These are phyloP conservation scores for Fusarium sp. DNA, from an alignment of 2,329 filamentous ascomycete species.

Conservation along the genomic window DNA sequence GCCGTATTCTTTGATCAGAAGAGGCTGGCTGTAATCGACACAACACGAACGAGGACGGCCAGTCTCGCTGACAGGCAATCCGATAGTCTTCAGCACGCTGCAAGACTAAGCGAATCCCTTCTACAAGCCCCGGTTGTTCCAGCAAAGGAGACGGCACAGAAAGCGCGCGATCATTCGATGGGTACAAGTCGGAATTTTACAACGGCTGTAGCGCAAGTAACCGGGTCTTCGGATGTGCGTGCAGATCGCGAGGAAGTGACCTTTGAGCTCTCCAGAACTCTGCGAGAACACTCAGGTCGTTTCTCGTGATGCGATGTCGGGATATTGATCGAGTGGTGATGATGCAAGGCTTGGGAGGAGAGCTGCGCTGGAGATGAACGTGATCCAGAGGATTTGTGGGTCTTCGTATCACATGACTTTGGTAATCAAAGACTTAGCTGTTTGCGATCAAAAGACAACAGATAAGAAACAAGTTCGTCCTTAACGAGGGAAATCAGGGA, in stretches of 20 bases:
- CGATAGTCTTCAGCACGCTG: conserved; percentile 5
- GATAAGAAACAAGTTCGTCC: not conserved
- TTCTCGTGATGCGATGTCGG: conserved; percentile 2
- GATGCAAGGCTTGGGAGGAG: not conserved
- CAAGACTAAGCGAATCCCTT: conserved; percentile 7
- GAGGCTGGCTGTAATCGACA: not conserved
- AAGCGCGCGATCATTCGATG: not conserved
- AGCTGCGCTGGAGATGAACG: not conserved
- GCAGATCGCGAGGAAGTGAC: not conserved
- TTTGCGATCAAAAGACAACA: not conserved
- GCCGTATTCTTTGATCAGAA: not conserved
- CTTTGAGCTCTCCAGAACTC: conserved; percentile 10
- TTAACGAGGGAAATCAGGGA: too few relatives aligned
- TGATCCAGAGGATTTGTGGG: not conserved
- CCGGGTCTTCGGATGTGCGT: conserved; percentile 1
- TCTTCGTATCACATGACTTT: not conserved
- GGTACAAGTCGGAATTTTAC: conserved; percentile 20
- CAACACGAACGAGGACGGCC: not conserved
- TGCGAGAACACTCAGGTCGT: conserved; percentile 4
- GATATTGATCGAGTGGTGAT: not conserved
- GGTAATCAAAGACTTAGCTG: rapidly evolving
- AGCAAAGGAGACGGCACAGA: conserved; percentile 3
- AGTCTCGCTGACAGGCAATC: conserved; percentile 16
- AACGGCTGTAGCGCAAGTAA: conserved; percentile 18
- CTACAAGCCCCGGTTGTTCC: conserved; percentile 20